Conservation (phyloP, 441 rosid species). For the Raphanus hybrid region DNA sequence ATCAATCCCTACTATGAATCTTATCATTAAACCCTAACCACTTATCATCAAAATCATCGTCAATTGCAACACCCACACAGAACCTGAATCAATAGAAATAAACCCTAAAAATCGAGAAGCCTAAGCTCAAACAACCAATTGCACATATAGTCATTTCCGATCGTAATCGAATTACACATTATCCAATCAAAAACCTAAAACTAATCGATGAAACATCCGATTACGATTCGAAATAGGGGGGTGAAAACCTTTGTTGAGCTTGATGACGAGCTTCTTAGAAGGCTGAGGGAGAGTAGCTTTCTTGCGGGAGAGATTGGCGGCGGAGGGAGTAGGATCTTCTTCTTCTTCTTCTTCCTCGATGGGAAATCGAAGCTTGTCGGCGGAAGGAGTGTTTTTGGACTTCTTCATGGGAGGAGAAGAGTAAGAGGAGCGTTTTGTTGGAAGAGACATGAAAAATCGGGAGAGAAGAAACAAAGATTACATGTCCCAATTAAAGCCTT, state of each 20-base stretch:
- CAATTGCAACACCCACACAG: too few relatives aligned
- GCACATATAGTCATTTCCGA: slow-evolving; percentile 11
- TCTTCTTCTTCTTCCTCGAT: slow-evolving; percentile 47
- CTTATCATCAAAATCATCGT: too few relatives aligned
- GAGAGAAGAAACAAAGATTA: too few relatives aligned
- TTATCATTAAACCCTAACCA: too few relatives aligned
- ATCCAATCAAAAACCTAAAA: not conserved
- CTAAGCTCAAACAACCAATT: not conserved
- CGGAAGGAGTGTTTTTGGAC: slow-evolving; percentile 34
- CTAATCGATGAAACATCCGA: not conserved
- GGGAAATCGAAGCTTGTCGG: slow-evolving; percentile 54
- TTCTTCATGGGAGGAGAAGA: too few relatives aligned
- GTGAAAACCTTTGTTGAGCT: slow-evolving; percentile 44
- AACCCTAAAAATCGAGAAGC: slow-evolving; percentile 35
- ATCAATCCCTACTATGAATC: too few relatives aligned
- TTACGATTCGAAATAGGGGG: too few relatives aligned
- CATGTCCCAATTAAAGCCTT: too few relatives aligned
- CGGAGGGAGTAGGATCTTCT: slow-evolving; percentile 60
- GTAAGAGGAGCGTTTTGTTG: too few relatives aligned
- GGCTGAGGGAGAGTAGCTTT: slow-evolving; percentile 94
- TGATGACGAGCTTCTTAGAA: slow-evolving; percentile 91
- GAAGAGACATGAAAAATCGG: too few relatives aligned
- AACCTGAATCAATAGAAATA: not conserved
- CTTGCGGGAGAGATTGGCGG: slow-evolving; percentile 90
- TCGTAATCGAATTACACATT: slow-evolving; percentile 10